Percentiles rank a stretch among this genome's conserved stretches.
Conservation (phyloP, 176 grass and related monocot species). For the Thinopyrum elongatum region DNA sequence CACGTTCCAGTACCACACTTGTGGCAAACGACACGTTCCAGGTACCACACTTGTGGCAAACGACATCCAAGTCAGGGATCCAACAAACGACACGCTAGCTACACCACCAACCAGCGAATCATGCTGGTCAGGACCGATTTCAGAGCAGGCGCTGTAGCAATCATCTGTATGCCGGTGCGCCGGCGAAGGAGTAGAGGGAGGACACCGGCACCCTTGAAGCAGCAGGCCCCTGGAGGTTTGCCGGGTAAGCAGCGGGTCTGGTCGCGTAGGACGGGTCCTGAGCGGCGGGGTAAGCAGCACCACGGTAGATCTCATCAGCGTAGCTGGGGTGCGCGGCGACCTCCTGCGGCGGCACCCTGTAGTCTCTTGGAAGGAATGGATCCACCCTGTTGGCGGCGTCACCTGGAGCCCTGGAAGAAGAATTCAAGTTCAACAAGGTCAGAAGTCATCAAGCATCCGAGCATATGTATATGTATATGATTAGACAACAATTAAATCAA, state of each 20-base stretch:
- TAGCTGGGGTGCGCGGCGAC: slow-evolving; percentile 12
- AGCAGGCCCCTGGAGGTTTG: slow-evolving; percentile 25
- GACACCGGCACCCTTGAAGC: slow-evolving; percentile 44
- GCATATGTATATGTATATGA: background rate
- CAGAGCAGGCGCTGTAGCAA: background rate
- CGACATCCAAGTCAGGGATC: background rate
- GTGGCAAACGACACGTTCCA: too few species aligned
- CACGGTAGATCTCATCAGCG: slow-evolving; percentile 47
- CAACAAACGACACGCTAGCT: background rate
- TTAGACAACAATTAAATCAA: background rate
- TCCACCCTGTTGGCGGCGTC: slow-evolving; percentile 1
- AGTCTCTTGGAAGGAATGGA: slow-evolving; percentile 32
- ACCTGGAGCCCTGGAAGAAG: slow-evolving; percentile 5
- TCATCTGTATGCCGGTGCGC: slow-evolving; percentile 40
- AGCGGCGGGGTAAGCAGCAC: slow-evolving; percentile 41
- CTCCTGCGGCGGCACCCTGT: slow-evolving; percentile 22
- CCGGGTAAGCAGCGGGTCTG: slow-evolving; percentile 31
- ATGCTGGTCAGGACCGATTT: background rate
- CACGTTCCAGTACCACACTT: too few species aligned
- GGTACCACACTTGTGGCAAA: background rate
- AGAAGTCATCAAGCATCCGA: background rate
- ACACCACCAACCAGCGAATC: background rate
- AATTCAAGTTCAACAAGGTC: slow-evolving; percentile 19
- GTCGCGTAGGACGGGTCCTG: slow-evolving; percentile 6
- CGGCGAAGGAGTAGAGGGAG: slow-evolving; percentile 47